These are phyloP conservation scores for Alternaria triticimaculans DNA, from an alignment of 2,329 filamentous ascomycete genomes.

Conservation along the genomic window DNA sequence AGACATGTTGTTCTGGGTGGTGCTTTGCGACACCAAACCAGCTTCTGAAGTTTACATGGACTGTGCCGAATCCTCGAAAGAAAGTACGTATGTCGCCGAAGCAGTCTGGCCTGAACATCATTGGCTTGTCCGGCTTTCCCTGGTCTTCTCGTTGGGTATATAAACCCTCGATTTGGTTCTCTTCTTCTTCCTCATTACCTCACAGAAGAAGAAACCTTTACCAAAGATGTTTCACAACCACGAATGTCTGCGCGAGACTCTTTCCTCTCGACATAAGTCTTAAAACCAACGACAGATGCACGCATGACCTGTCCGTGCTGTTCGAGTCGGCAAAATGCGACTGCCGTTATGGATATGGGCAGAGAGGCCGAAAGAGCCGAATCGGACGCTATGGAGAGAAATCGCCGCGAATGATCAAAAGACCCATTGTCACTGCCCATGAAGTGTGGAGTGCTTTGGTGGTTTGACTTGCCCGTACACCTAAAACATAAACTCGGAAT, in stretches of 20 bases:
- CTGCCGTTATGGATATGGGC: not conserved
- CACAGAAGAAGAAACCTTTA: too few species aligned
- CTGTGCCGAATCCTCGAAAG: too few species aligned
- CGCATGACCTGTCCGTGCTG: not conserved
- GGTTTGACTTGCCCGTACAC: not conserved
- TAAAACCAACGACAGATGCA: not conserved
- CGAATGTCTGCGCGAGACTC: not conserved
- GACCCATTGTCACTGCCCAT: not conserved
- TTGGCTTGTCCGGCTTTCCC: not conserved
- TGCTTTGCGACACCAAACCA: not conserved
- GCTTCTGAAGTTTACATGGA: not conserved
- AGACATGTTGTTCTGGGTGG: not conserved
- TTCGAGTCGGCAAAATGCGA: not conserved
- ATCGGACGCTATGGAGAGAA: not conserved
- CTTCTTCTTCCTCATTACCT: too few species aligned
- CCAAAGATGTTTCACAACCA: too few species aligned
- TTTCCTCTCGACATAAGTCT: not conserved
- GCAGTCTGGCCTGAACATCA: too few species aligned
- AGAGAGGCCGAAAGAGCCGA: not conserved
- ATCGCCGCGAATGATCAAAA: rapidly evolving
- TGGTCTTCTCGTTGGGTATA: not conserved
- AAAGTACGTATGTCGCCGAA: too few species aligned
- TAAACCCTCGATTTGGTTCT: too few species aligned
- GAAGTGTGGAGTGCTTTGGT: not conserved
- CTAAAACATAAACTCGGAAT: not conserved